A percentile compares a stretch with the other conserved stretches of the same genome.
Evolutionary conservation across 495 filamentous ascomycete genomes (phyloP).

Genomic region (Penicillium verhagenii): DNA sequence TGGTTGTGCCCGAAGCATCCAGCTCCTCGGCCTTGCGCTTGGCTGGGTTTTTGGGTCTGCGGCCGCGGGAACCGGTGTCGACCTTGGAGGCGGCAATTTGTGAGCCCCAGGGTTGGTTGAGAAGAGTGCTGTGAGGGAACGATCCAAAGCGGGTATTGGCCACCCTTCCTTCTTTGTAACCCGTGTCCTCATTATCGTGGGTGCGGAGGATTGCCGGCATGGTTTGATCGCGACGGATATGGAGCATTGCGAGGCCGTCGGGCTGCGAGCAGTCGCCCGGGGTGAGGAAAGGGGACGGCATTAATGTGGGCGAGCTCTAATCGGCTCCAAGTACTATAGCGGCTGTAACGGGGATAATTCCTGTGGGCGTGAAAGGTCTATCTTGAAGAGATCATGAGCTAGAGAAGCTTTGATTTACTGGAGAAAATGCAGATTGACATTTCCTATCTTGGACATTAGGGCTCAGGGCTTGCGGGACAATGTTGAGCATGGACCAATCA

Average conservation of each 20-base stretch:
- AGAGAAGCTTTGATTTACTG: neutral
- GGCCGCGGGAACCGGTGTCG: slow-evolving; percentile 79
- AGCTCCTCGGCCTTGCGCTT: slow-evolving; percentile 57
- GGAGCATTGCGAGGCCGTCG: slow-evolving; percentile 69
- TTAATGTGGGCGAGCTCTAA: slow-evolving; percentile 10
- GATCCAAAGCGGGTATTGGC: slow-evolving; percentile 93
- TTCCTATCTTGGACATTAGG: slow-evolving; percentile 28
- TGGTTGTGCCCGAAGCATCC: slow-evolving; percentile 26
- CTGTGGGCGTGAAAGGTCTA: slow-evolving; percentile 1
- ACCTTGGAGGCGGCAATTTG: slow-evolving; percentile 88
- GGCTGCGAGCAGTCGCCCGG: slow-evolving; percentile 55
- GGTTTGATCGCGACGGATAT: slow-evolving; percentile 79
- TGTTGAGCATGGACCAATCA: slow-evolving; percentile 16
- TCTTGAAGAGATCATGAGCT: slow-evolving; percentile 1
- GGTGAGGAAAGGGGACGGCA: slow-evolving; percentile 70
- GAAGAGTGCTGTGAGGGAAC: slow-evolving; percentile 86
- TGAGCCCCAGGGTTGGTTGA: slow-evolving; percentile 81
- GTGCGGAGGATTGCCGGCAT: slow-evolving; percentile 69
- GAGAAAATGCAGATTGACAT: slow-evolving; percentile 23
- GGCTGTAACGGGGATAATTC: neutral
- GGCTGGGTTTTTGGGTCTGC: slow-evolving; percentile 31
- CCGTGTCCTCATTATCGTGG: slow-evolving; percentile 58
- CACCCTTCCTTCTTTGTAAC: slow-evolving; percentile 78
- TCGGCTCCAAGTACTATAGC: neutral
- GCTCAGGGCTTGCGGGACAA: slow-evolving; percentile 32